Evolutionary conservation across 805 yeast genomes (phyloP), one percentile per base, ranked within the genome.

Genomic region (Torulaspora franciscae): DNA sequence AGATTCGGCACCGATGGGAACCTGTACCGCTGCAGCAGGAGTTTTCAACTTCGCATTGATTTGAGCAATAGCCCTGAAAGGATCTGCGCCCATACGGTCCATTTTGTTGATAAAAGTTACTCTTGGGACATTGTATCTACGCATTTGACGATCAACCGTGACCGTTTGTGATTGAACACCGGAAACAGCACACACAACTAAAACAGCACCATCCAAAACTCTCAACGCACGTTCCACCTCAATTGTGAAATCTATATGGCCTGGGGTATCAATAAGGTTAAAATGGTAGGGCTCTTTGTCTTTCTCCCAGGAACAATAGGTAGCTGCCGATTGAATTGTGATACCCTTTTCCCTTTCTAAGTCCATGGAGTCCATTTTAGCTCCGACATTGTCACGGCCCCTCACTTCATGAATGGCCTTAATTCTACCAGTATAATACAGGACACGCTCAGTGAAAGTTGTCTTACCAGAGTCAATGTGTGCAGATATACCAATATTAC

Each of bases 61-160:
- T 71, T 91, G 98, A 46, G 86, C 95, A 58, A 93, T 85, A 46
- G 95, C 96, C 52, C 77, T 79, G 83, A 95, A 93, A 17, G 99
- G 99, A 68, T 93, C 83, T 45, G 99, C 86, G 55, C 99, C 99
- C 96, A 93, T 87, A 66, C 99, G 81, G 69, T 93, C 99, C 97
- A 93, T 90, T 73, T 93, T 93, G 72, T 93, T 93, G 68, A 93
- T 85, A 62, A 93, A 93, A 7, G 99, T 91, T 42, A 93, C 77
- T 62, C 99, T 79, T 43, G 99, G 99, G 61, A 93, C 96, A 63
- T 93, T 89, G 70, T 93, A 93, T 65, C 99, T 83, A 59, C 95
- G 81, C 99, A 93, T 93, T 72, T 93, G 99, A 64, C 99, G 83
- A 67, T 93, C 99, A 37, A 93, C 99, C 32, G 99, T 93, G 48